Percentiles rank a stretch among this genome's conserved stretches.
Evolutionary conservation across 2,329 filamentous ascomycete genomes (phyloP).

Genomic region (Stachybotrys echinatus): DNA sequence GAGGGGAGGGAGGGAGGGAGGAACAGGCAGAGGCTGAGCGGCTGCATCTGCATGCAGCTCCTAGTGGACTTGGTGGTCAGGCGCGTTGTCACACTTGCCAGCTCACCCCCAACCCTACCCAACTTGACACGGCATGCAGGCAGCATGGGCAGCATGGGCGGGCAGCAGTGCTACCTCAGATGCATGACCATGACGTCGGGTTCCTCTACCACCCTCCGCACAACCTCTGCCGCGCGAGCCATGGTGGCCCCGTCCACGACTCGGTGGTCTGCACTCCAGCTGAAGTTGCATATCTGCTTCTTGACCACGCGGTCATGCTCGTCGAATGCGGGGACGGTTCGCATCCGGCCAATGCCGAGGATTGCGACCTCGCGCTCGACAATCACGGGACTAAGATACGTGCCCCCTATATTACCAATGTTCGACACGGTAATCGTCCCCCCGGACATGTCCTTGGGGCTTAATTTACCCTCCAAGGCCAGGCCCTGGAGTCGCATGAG

Average conservation of each 20-base stretch:
- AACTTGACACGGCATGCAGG: no score
- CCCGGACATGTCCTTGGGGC: slow-evolving; percentile 69
- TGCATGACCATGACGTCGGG: slow-evolving; percentile 84
- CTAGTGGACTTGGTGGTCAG: no score
- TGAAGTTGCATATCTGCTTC: slow-evolving; percentile 82
- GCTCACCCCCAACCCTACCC: background rate
- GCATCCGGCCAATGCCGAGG: slow-evolving; percentile 78
- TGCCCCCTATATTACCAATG: slow-evolving; percentile 91
- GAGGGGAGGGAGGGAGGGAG: background rate
- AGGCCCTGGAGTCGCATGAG: slow-evolving; percentile 67
- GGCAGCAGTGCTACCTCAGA: slow-evolving; percentile 69
- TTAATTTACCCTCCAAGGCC: slow-evolving; percentile 69
- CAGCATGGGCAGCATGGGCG: no score
- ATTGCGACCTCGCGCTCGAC: slow-evolving; percentile 90
- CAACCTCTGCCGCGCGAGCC: slow-evolving; percentile 80
- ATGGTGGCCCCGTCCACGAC: slow-evolving; percentile 94
- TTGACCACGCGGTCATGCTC: slow-evolving; percentile 56
- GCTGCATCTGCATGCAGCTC: no score
- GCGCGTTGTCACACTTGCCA: background rate
- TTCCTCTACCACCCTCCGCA: slow-evolving; percentile 73
- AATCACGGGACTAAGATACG: slow-evolving; percentile 86
- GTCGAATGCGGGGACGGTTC: slow-evolving; percentile 74
- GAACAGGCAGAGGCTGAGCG: no score
- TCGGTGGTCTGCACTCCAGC: slow-evolving; percentile 93
- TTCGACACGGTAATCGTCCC: slow-evolving; percentile 96